Conservation (phyloP, 2,329 filamentous ascomycete genomes). For the Aspergillus phoenicis region DNA sequence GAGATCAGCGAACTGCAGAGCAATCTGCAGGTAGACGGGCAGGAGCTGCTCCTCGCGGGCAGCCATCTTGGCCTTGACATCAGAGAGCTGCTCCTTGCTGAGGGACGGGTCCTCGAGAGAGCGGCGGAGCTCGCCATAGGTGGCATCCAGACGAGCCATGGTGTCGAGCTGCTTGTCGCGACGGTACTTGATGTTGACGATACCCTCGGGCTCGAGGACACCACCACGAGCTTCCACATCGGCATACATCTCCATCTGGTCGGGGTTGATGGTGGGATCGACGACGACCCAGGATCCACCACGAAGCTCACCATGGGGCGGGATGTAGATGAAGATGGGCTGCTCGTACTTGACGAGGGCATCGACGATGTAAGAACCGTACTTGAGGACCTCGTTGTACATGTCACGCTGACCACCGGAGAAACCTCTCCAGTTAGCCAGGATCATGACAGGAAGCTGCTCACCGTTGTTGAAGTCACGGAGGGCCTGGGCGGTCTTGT, state of each 20-base stretch:
- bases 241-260: slow-evolving; percentile 99
- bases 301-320: slow-evolving; percentile 92
- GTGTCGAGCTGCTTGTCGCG: slow-evolving; percentile 96
- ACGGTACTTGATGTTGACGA: slow-evolving; percentile 97
- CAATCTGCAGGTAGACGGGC: slow-evolving; percentile 92
- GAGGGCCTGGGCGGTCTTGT: slow-evolving; percentile 99
- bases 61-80: slow-evolving; percentile 81
- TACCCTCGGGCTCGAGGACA: slow-evolving; percentile 97
- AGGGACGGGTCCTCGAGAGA: slow-evolving; percentile 69
- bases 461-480: slow-evolving; percentile 99
- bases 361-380: slow-evolving; percentile 98
- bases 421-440: slow-evolving; percentile 99
- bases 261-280: slow-evolving; percentile 95
- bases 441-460: slow-evolving; percentile 96
- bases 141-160: slow-evolving; percentile 88
- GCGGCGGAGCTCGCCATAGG: slow-evolving; percentile 82
- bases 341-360: slow-evolving; percentile 98
- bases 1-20: slow-evolving; percentile 94
- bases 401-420: slow-evolving; percentile 99
- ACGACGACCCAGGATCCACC: slow-evolving; percentile 99
- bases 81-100: slow-evolving; percentile 71
- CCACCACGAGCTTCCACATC: slow-evolving; percentile 92
- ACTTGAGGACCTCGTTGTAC: slow-evolving; percentile 99
- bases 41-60: slow-evolving; percentile 84
- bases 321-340: slow-evolving; percentile 98